Percentiles rank a stretch among this genome's conserved stretches.
Conservation (phyloP, 768 basidiomycete genomes). For the Pleurotus citrinopileatus region DNA sequence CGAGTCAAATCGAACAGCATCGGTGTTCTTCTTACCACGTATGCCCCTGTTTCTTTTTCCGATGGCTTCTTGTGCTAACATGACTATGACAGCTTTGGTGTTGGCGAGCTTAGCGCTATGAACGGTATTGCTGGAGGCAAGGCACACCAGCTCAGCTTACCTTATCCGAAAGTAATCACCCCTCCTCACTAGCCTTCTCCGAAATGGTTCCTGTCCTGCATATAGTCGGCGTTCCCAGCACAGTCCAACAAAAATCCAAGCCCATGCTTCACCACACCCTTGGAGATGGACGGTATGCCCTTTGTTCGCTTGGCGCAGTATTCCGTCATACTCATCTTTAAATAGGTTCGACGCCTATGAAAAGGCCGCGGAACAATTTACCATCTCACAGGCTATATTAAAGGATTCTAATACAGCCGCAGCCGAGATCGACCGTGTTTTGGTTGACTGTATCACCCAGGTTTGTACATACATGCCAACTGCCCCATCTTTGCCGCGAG, state of each 20-base stretch:
- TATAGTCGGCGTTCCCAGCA: slow-evolving; percentile 81
- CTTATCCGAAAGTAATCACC: background rate
- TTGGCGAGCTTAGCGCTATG: slow-evolving; percentile 89
- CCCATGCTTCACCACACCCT: slow-evolving; percentile 88
- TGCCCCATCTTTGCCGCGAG: background rate
- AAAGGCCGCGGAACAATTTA: slow-evolving; percentile 73
- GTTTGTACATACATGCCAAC: slow-evolving; percentile 30
- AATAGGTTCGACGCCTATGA: slow-evolving; percentile 76
- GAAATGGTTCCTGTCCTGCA: slow-evolving; percentile 92
- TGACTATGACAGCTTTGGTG: slow-evolving; percentile 64
- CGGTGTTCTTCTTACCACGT: slow-evolving; percentile 80
- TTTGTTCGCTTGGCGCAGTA: background rate
- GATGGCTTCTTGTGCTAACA: background rate
- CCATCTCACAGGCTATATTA: slow-evolving; percentile 63
- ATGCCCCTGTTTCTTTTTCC: slow-evolving; percentile 12
- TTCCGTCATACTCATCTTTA: background rate
- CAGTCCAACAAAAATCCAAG: slow-evolving; percentile 62
- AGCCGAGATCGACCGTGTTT: slow-evolving; percentile 72
- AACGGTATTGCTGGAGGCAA: slow-evolving; percentile 79
- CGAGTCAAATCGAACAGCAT: slow-evolving; percentile 74
- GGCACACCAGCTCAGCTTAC: slow-evolving; percentile 8
- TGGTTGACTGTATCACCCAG: slow-evolving; percentile 62
- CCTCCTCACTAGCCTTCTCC: slow-evolving; percentile 52
- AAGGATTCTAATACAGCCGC: slow-evolving; percentile 52
- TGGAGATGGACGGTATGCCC: slow-evolving; percentile 67